A percentile compares a stretch with the other conserved stretches of the same genome.
Conservation (phyloP, 1,139 yeast genomes). For the Yamadazyma kanchanaburiensis region DNA sequence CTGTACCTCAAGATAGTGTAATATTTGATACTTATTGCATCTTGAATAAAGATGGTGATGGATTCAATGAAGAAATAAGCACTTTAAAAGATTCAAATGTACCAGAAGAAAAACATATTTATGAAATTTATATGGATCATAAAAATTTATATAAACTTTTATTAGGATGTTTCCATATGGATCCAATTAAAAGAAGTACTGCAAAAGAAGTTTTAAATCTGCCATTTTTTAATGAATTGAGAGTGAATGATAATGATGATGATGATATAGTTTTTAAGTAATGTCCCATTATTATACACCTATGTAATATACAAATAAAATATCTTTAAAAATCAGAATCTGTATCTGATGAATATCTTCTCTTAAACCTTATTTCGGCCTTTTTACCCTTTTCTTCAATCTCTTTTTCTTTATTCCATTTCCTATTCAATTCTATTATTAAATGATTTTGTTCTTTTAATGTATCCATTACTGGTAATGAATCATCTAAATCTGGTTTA, state of each 20-base stretch:
- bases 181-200: conserved; percentile 50
- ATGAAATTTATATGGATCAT: conserved; percentile 38
- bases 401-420: conserved; percentile 28
- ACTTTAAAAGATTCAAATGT: conserved; percentile 8
- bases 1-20: conserved; percentile 40
- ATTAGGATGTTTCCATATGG: conserved; percentile 52
- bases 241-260: conserved; percentile 30
- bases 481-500: conserved; percentile 2
- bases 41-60: conserved; percentile 21
- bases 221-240: conserved; percentile 50
- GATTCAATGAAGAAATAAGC: conserved; percentile 7
- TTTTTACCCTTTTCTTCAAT: conserved; percentile 3
- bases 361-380: conserved; percentile 5
- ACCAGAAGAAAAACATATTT: conserved; percentile 22
- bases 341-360: conserved; percentile 13
- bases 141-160: conserved; percentile 52
- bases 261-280: too few relatives aligned
- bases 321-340: conserved; percentile 4
- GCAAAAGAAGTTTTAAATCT: conserved; percentile 56
- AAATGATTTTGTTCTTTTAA: conserved; percentile 28
- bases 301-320: neutral
- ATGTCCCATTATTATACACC: neutral
- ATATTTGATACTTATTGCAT: conserved; percentile 35
- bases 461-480: conserved; percentile 10
- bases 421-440: conserved; percentile 32